Conservation (phyloP, 371 early-diverging fungal species). For the Syncephalis fuscata region DNA sequence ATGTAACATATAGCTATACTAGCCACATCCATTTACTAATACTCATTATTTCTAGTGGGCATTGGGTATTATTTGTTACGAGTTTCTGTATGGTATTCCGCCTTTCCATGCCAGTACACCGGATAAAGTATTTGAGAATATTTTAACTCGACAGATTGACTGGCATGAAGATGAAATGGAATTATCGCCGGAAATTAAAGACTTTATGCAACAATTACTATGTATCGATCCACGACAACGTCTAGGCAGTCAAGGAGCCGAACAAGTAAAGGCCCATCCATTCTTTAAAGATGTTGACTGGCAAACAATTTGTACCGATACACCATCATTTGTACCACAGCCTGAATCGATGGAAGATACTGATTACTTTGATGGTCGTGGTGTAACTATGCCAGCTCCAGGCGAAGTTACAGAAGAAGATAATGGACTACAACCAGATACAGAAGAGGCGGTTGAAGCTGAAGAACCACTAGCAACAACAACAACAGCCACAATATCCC, state of each 20-base stretch:
- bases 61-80: constrained; percentile 75
- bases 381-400: constrained; percentile 1
- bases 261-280: constrained; percentile 42
- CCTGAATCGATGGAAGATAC: constrained; percentile 68
- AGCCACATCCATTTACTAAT: not conserved
- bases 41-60: constrained; percentile 49
- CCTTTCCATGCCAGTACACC: constrained; percentile 80
- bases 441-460: too few relatives aligned
- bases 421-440: not conserved
- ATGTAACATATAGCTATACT: constrained; percentile 10
- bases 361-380: constrained; percentile 68
- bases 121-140: constrained; percentile 73
- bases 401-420: not conserved
- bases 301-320: constrained; percentile 44
- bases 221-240: constrained; percentile 56
- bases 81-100: constrained; percentile 75
- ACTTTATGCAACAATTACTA: constrained; percentile 73
- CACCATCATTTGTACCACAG: constrained; percentile 75
- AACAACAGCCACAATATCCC: too few relatives aligned
- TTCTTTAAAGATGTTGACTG: constrained; percentile 47
- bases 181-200: constrained; percentile 64
- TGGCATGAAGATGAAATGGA: constrained; percentile 50
- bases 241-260: constrained; percentile 46
- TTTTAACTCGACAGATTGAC: constrained; percentile 50
- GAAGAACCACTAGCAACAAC: too few relatives aligned